Base-by-base conservation (phyloP, 352 stramenopile species). In the Pythium plurisporium region DNA sequence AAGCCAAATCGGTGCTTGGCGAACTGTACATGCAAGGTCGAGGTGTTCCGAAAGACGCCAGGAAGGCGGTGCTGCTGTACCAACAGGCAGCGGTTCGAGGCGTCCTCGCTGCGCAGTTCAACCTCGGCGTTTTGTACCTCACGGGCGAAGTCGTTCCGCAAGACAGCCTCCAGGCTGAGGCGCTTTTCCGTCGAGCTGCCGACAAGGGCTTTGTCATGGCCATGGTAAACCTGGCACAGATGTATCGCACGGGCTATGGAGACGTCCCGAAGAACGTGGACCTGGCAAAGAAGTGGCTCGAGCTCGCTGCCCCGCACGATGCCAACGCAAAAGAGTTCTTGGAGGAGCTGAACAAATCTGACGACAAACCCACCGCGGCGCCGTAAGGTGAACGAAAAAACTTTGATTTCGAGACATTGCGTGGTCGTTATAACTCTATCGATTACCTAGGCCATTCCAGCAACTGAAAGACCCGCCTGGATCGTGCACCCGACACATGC, bases 221-320 rank as follows among this genome's bases (percentile, higher is more conserved):
- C 11, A 94, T 94, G 79, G 77, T 94, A 12, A 94, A 94, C 27
- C 69, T 94, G 27, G 85, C 85, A 27, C 78, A 93, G 30, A 91
- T 94, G 82, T 91, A 93, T 50, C 73, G 79, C 14, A 75, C 65
- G 10, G 85, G 85, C 0, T 86, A 90, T 43, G 82, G 69, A 12
- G 66, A 74, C 25, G 79, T 94, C 17, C 76, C 79, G 0, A 73
- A 84, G 55, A 72, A 93, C 34, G 38, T 88, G 2, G 72, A 73
- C 6, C 70, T 82, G 5, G 79, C 81, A 3, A 77, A 70, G 40
- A 85, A 89, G 49, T 94, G 85, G 85, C 76, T 94, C 4, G 65
- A 88, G 49, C 56, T 90, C 2, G 77, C 84, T 5, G 82, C 85
- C 14, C 81, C 85, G 25, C 72, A 90, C 36, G 85, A 94, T 52